Evolutionary conservation across 305 asterid species (phyloP).

Genomic region (Stenogyne calaminthoides): DNA sequence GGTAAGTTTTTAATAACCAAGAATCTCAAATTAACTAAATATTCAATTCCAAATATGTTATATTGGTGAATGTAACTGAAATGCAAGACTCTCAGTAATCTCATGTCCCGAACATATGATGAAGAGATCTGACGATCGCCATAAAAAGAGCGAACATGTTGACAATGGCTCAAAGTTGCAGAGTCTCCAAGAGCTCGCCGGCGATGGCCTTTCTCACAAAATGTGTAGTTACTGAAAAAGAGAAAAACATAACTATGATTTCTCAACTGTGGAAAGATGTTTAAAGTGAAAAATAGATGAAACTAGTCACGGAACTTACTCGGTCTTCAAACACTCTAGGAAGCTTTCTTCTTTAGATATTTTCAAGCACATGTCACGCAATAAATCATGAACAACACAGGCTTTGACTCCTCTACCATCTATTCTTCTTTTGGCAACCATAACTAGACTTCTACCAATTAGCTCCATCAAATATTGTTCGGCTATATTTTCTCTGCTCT

Average conservation of each 20-base stretch:
- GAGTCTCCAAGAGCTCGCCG: not conserved
- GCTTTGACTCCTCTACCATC: slow-evolving; percentile 31
- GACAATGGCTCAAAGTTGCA: not conserved
- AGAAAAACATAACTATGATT: not conserved
- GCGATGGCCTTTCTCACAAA: not conserved
- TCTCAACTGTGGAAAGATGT: not conserved
- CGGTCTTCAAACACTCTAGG: not conserved
- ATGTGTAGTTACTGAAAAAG: not conserved
- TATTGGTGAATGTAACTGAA: not conserved
- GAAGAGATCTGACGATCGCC: not conserved
- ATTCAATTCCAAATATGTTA: not conserved
- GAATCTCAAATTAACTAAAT: not conserved
- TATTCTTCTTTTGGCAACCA: slow-evolving; percentile 8
- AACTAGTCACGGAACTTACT: not conserved
- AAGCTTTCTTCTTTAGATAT: slow-evolving; percentile 13
- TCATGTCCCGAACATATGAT: not conserved
- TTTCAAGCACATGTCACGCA: slow-evolving; percentile 25
- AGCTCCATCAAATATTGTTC: slow-evolving; percentile 33
- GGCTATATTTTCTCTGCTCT: slow-evolving; percentile 4
- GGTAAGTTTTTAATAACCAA: not conserved
- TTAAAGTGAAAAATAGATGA: not conserved
- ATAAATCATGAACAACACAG: slow-evolving; percentile 28
- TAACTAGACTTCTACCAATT: slow-evolving; percentile 23
- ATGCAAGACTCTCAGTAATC: slow-evolving; percentile 1
- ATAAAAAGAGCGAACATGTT: slow-evolving; percentile 6